Evolutionary conservation across 83 land plant species (phyloP).

Genomic region (Larix sibirica): DNA sequence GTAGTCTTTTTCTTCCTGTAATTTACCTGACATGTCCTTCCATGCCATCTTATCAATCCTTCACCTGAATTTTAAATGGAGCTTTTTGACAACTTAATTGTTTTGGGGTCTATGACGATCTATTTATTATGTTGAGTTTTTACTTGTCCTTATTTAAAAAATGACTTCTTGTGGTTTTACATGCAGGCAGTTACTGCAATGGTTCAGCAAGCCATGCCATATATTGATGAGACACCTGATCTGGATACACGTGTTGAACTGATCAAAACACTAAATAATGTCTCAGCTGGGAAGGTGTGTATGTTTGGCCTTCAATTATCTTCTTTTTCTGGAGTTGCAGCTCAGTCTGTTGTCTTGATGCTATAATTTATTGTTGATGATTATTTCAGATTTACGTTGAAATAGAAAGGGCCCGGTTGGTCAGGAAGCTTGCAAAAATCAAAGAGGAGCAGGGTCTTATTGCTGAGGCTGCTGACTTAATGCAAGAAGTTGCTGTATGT

Average conservation of each 20-base stretch:
- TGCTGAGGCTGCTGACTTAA: conserved; percentile 98
- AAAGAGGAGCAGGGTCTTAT: conserved; percentile 96
- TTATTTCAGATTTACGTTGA: conserved; percentile 91
- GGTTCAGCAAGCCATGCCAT: conserved; percentile 99
- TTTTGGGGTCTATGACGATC: not conserved
- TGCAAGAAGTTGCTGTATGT: conserved; percentile 99
- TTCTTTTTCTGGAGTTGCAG: not conserved
- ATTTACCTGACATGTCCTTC: not conserved
- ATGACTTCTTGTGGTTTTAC: not conserved
- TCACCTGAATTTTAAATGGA: no score
- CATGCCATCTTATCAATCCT: no score
- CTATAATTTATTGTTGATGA: not conserved
- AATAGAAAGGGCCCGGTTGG: conserved; percentile 95
- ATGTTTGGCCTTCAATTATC: not conserved
- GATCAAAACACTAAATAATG: conserved; percentile 90
- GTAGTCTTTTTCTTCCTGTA: not conserved
- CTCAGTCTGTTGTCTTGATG: not conserved
- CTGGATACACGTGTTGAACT: conserved; percentile 87
- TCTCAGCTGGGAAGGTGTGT: conserved; percentile 95
- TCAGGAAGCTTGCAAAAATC: conserved; percentile 89
- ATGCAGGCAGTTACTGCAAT: conserved; percentile 92
- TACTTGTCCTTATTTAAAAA: not conserved
- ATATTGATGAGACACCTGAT: conserved; percentile 92
- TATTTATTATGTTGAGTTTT: not conserved
- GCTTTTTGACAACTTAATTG: no score